A percentile compares a stretch with the other conserved stretches of the same genome.
phyloP scores from a whole-genome alignment of 129 eudicot genomes.

The Sambucus nigra region DNA sequence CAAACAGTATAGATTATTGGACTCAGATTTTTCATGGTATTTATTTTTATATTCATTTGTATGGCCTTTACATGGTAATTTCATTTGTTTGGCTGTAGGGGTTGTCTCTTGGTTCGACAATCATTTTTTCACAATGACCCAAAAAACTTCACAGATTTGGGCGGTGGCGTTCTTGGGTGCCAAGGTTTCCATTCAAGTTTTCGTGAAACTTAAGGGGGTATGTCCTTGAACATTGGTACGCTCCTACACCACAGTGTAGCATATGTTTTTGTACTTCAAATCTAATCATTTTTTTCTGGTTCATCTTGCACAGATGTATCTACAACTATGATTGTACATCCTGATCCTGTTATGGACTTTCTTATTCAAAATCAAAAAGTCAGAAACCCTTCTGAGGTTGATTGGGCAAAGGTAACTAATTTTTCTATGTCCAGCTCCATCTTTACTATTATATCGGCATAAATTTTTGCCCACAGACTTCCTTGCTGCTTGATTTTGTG shows the following conservation, averaged over 20 bases:
- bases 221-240: constrained; percentile 71
- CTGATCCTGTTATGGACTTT: constrained; percentile 83
- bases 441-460: neutral
- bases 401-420: constrained; percentile 67
- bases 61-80: neutral
- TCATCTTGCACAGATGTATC: constrained; percentile 52
- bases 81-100: constrained; percentile 28
- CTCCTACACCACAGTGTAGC: constrained; percentile 6
- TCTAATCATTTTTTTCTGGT: neutral
- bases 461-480: neutral
- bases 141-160: constrained; percentile 54
- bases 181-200: constrained; percentile 83
- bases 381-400: constrained; percentile 49
- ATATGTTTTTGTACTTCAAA: neutral
- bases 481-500: neutral
- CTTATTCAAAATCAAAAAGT: constrained; percentile 61
- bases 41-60: too few species aligned
- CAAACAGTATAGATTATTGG: constrained; percentile 45
- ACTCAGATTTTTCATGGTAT: neutral
- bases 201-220: constrained; percentile 66
- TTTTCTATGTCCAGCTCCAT: neutral
- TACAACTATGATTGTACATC: constrained; percentile 83
- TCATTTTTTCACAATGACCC: constrained; percentile 64
- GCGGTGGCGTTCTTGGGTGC: constrained; percentile 93
- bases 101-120: constrained; percentile 67